Conservation (phyloP, 2,329 filamentous ascomycete genomes). For the Xylaria sp. region DNA sequence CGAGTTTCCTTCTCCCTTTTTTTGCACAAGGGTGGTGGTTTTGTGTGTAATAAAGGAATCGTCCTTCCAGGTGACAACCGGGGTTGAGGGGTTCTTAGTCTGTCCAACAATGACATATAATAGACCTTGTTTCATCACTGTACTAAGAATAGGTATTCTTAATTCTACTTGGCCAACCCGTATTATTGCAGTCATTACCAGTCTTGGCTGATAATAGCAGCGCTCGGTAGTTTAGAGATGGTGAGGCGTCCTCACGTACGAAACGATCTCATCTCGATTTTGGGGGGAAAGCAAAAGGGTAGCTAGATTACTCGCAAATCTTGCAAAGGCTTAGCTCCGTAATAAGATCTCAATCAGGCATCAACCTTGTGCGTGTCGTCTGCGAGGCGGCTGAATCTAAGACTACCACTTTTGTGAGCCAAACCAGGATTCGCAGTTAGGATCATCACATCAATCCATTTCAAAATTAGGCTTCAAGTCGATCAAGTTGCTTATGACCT, state of each 20-base stretch:
- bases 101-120: not conserved
- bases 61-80: not conserved
- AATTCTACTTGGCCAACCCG: not conserved
- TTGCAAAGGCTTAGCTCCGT: not conserved
- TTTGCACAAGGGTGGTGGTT: not conserved
- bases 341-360: not conserved
- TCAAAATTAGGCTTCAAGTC: not conserved
- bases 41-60: not conserved
- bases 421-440: not conserved
- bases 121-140: too few relatives aligned
- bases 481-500: not conserved
- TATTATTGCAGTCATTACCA: not conserved
- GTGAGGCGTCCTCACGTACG: not conserved
- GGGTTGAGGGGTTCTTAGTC: not conserved
- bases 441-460: not conserved
- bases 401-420: not conserved
- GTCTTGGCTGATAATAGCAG: not conserved
- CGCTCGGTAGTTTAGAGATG: not conserved
- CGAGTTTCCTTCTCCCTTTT: not conserved
- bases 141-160: not conserved
- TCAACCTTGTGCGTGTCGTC: not conserved
- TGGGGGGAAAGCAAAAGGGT: not conserved
- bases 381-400: not conserved
- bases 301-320: not conserved
- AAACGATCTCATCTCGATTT: not conserved